These are phyloP conservation scores for Calonectria pseudoreteaudii DNA, from an alignment of 2,329 filamentous ascomycete genomes.

Conservation along the genomic window DNA sequence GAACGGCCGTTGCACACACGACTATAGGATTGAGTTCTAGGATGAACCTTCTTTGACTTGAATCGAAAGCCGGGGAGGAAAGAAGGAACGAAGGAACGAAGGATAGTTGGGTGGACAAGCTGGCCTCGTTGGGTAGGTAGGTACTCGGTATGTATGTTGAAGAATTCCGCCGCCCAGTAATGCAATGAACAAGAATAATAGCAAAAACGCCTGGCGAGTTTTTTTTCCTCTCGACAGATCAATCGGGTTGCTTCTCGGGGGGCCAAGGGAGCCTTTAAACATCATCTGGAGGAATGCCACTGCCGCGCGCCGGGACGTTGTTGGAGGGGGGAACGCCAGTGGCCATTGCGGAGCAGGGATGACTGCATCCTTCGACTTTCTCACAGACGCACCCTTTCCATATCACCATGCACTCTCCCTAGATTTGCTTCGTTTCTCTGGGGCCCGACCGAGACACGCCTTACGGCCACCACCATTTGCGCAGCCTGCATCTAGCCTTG, in stretches of 20 bases:
- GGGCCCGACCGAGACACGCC: constrained; percentile 25
- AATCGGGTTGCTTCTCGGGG: constrained; percentile 21
- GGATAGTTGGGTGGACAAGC: constrained; percentile 11
- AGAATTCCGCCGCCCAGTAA: constrained; percentile 4
- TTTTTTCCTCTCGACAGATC: background rate
- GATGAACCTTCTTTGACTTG: constrained; percentile 24
- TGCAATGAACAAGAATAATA: constrained; percentile 1
- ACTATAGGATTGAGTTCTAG: constrained; percentile 29
- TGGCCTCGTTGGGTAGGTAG: constrained; percentile 9
- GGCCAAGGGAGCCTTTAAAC: constrained; percentile 43
- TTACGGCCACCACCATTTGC: background rate
- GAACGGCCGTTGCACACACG: constrained; percentile 32
- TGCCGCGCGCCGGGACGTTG: constrained; percentile 36
- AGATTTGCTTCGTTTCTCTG: constrained; percentile 16
- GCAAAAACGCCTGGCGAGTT: background rate
- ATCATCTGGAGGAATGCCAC: constrained; percentile 38
- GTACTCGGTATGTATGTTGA: constrained; percentile 11
- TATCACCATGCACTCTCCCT: constrained; percentile 26
- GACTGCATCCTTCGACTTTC: constrained; percentile 27
- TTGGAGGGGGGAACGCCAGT: constrained; percentile 38
- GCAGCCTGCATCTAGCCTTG: constrained; percentile 4
- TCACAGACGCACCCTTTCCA: constrained; percentile 24
- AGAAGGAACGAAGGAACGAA: constrained; percentile 8
- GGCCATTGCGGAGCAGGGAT: constrained; percentile 43
- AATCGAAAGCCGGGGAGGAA: constrained; percentile 20